phyloP scores from a whole-genome alignment of 352 stramenopile genomes.

The Pythium folliculosum region DNA sequence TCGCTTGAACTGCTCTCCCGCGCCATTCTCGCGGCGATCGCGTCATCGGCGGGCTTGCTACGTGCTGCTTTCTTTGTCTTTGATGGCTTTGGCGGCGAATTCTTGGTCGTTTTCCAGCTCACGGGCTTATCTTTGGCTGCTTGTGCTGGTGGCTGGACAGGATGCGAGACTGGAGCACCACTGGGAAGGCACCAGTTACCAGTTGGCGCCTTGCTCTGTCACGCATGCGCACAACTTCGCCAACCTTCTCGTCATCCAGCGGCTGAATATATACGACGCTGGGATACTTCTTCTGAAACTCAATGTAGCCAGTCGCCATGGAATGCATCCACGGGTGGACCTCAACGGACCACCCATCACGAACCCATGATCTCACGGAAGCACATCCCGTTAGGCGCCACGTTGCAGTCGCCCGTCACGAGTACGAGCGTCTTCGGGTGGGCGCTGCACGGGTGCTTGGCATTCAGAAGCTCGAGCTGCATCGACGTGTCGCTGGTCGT shows the following conservation, averaged over 20 bases:
- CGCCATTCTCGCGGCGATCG: no score
- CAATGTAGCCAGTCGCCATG: constrained; percentile 37
- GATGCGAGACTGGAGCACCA: no score
- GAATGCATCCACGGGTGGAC: constrained; percentile 46
- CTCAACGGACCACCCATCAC: constrained; percentile 39
- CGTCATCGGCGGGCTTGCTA: neutral
- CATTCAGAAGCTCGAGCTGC: constrained; percentile 37
- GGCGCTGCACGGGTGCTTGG: constrained; percentile 27
- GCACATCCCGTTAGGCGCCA: constrained; percentile 35
- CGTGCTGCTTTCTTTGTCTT: neutral
- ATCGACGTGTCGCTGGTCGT: constrained; percentile 36
- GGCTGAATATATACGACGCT: constrained; percentile 29
- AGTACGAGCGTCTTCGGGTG: constrained; percentile 44
- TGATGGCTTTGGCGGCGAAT: neutral
- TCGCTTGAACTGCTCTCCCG: constrained; percentile 11
- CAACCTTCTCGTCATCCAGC: constrained; percentile 31
- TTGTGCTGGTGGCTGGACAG: no score
- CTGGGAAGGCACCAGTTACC: neutral
- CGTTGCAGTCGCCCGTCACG: constrained; percentile 41
- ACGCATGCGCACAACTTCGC: constrained; percentile 16
- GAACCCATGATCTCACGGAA: constrained; percentile 37
- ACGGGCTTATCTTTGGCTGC: neutral
- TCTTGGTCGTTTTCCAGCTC: neutral
- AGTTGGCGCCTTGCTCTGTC: neutral
- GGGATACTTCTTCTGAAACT: constrained; percentile 33